Percentiles rank a stretch among this genome's conserved stretches.
Evolutionary conservation across 805 yeast genomes (phyloP).

Genomic region (Torulaspora microellipsoides): DNA sequence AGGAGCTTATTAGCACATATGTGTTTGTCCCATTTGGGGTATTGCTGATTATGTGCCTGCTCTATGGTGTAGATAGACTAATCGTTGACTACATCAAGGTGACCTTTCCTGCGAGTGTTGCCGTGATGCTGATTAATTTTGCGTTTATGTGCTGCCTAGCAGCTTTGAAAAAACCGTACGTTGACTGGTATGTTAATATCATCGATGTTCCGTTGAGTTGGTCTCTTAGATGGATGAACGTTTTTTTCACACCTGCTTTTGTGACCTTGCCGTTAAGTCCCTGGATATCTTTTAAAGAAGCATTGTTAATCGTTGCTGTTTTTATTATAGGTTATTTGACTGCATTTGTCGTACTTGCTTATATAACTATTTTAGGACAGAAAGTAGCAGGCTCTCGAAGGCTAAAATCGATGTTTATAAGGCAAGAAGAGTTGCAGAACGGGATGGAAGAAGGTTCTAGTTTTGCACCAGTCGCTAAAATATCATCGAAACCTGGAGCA

Average conservation of each 20-base stretch:
- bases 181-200: slow-evolving; percentile 14
- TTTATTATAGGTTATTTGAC: slow-evolving; percentile 61
- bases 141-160: slow-evolving; percentile 18
- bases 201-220: slow-evolving; percentile 62
- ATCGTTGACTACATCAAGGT: slow-evolving; percentile 18
- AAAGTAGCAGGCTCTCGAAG: slow-evolving; percentile 26
- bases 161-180: slow-evolving; percentile 14
- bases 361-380: slow-evolving; percentile 43
- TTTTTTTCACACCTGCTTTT: slow-evolving; percentile 74
- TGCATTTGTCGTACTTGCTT: slow-evolving; percentile 47
- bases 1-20: slow-evolving; percentile 16
- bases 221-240: slow-evolving; percentile 69
- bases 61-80: slow-evolving; percentile 22
- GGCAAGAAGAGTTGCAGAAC: slow-evolving; percentile 16
- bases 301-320: slow-evolving; percentile 68
- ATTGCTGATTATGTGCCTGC: slow-evolving; percentile 14
- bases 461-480: slow-evolving; percentile 7
- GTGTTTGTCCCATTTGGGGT: slow-evolving; percentile 20
- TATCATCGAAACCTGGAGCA: not conserved
- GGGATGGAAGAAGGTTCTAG: slow-evolving; percentile 17
- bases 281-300: slow-evolving; percentile 62
- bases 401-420: slow-evolving; percentile 21
- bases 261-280: slow-evolving; percentile 64
- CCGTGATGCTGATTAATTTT: slow-evolving; percentile 24
- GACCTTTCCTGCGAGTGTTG: slow-evolving; percentile 23